Conservation (phyloP, 2,329 filamentous ascomycete genomes). For the Endocalyx cinctus region DNA sequence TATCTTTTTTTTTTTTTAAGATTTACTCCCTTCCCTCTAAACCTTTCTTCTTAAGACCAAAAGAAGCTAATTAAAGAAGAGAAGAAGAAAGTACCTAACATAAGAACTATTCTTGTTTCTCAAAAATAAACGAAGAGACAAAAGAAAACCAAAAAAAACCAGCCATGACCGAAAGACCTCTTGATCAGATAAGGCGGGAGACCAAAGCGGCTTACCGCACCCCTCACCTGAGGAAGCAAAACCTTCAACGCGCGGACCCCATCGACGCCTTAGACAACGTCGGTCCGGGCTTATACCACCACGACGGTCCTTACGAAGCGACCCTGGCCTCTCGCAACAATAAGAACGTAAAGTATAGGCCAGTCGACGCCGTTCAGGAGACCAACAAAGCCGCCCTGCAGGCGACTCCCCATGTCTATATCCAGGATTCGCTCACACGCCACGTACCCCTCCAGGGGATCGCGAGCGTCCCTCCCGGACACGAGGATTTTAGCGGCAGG, state of each 20-base stretch:
- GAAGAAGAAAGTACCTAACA: no score
- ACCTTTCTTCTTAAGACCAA: no score
- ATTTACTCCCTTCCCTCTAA: no score
- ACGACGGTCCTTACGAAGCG: constrained; percentile 87
- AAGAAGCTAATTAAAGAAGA: no score
- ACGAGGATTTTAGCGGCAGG: constrained; percentile 62
- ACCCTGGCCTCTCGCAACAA: constrained; percentile 73
- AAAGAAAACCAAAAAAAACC: constrained; percentile 1
- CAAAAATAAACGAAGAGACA: neutral
- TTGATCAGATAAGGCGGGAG: constrained; percentile 62
- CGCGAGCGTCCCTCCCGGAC: constrained; percentile 70
- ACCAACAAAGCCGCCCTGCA: constrained; percentile 72
- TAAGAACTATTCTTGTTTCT: no score
- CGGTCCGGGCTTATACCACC: constrained; percentile 68
- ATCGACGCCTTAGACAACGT: constrained; percentile 75
- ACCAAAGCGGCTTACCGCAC: constrained; percentile 61
- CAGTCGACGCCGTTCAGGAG: constrained; percentile 69
- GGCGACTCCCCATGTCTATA: constrained; percentile 75
- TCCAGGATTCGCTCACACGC: constrained; percentile 65
- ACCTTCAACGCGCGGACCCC: constrained; percentile 64
- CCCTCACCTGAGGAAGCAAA: constrained; percentile 61
- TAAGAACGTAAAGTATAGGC: constrained; percentile 55
- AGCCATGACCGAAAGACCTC: constrained; percentile 56
- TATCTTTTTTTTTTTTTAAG: no score
- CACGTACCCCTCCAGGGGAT: constrained; percentile 80